Conservation (phyloP, 331 rosid species). For the Malus hybrid region DNA sequence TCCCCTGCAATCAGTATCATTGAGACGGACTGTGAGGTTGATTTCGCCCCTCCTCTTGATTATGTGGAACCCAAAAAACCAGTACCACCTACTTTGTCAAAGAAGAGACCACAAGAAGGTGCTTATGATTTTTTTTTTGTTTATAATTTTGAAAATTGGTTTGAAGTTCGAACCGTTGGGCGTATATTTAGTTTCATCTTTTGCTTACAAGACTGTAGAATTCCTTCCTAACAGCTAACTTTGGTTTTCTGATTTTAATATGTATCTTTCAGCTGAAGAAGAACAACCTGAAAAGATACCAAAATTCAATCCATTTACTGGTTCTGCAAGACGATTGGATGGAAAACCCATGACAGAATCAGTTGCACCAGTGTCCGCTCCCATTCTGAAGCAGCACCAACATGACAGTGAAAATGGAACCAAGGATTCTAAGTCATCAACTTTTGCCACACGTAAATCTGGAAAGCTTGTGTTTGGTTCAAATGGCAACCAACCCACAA, state of each 20-base stretch:
- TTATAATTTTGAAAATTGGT: background rate
- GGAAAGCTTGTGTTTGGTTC: slow-evolving; percentile 55
- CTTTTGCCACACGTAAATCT: slow-evolving; percentile 9
- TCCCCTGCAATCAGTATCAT: slow-evolving; percentile 33
- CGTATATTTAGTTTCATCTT: background rate
- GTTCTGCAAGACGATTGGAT: slow-evolving; percentile 45
- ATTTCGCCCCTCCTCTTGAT: slow-evolving; percentile 48
- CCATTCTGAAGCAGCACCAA: slow-evolving; percentile 15
- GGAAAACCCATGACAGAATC: slow-evolving; percentile 31
- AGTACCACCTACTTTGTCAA: slow-evolving; percentile 8
- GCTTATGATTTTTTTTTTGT: background rate
- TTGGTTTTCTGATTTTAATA: background rate
- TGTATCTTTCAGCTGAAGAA: slow-evolving; percentile 31
- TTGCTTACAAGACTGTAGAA: background rate
- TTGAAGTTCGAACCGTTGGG: background rate
- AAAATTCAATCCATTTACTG: slow-evolving; percentile 32
- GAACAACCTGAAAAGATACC: slow-evolving; percentile 26
- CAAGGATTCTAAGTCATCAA: slow-evolving; percentile 19
- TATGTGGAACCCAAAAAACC: slow-evolving; percentile 35
- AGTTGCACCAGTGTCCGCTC: slow-evolving; percentile 19
- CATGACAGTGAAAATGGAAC: slow-evolving; percentile 11
- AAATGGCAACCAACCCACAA: slow-evolving; percentile 4
- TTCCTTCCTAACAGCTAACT: background rate
- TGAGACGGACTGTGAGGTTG: slow-evolving; percentile 54
- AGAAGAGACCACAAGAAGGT: slow-evolving; percentile 27